Base-by-base conservation (phyloP, 345 rosid genomes). In the Hibiscus syriacus region DNA sequence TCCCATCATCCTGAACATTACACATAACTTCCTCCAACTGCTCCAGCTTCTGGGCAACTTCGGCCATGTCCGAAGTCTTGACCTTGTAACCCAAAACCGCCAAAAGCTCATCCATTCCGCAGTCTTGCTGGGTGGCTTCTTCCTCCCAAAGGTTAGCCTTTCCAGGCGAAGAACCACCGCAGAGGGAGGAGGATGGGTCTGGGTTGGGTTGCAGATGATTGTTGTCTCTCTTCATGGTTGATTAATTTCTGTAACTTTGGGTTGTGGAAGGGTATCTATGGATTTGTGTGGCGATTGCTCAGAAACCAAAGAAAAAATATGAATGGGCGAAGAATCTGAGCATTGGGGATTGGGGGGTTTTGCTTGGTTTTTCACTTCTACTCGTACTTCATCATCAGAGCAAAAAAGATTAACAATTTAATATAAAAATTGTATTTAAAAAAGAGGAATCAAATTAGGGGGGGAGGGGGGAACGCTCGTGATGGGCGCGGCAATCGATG, bases 31-130 rank as follows among this genome's bases (percentile, higher is more conserved):
- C 78, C 69, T 91, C 97, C 12, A 91, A 80, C 73, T 83, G 96
- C 48, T 89, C 97, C 0, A 91, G 87, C 78, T 91, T 91, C 19
- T 78, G 82, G 11, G 96, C 97, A 7, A 91, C 96, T n/a, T 87
- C 96, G 0, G 83, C 93, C 97, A 91, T 89, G 74, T 91, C 97
- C 5, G 96, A 82, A 8, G 91, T 73, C 70, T 76, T 74, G 0
- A 91, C 97, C 23, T 85, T 85, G 84, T 91, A 91, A 2, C 97
- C 97, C 55, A 89, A 38, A 17, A 78, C 83, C 4, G 88, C 92
- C 20, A 91, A 71, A 3, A 87, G 82, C 79, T 89, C 97, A n/a
- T 91, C 97, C 90, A 86, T 74, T 17, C 82, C 79, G 0, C 78
- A 83, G 54, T 74, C 88, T 11, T 73, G 70, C 6, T 56, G 63